Evolutionary conservation across 352 stramenopile species (phyloP), one percentile per base, ranked within the genome.

Genomic region (Blastocystis hominis): DNA sequence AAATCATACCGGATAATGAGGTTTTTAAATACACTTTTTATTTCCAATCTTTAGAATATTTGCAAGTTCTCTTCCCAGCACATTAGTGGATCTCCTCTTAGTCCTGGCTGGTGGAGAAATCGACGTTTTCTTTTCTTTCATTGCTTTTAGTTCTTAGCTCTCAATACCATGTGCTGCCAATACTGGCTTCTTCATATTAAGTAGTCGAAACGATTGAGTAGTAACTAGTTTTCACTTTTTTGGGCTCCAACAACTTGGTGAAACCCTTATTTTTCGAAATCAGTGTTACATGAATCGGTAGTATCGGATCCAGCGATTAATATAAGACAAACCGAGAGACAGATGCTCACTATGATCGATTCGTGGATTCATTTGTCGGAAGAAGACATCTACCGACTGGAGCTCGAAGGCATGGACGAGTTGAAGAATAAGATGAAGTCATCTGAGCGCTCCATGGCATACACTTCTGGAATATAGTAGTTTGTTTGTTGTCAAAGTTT

Each of bases 171-270:
- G 2, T 54, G 30, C 20, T 44, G 66, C 17, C 66, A 76, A 7
- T 76, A 76, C 36, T 76, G 66, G 66, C 40, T 76, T n/a, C 66
- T 76, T 9, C 66, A 76, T n/a, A 76, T 76, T 42, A 76, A 76
- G 66, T 76, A 3, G 6, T 7, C n/a, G 5, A 36, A 47, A 42
- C 17, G n/a, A 10, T 20, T 7, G 15, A 3, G 9, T 76, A 9
- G 56, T 7, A 10, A 10, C 4, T 76, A 76, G 66, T 20, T 76
- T 76, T 20, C 10, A 5, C 40, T 76, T 56, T 42, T 76, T 76
- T 30, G 66, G 66, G 6, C 56, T 76, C 66, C 66, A 76, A 30
- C 53, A 5, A 4, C 3, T 76, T 20, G 66, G 36, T n/a, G 66
- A 76, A 42, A 54, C 36, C 46, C 36, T 76, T 15, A 76, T 76